Conservation (phyloP, 2,329 filamentous ascomycete genomes). For the Cercospora sp. region DNA sequence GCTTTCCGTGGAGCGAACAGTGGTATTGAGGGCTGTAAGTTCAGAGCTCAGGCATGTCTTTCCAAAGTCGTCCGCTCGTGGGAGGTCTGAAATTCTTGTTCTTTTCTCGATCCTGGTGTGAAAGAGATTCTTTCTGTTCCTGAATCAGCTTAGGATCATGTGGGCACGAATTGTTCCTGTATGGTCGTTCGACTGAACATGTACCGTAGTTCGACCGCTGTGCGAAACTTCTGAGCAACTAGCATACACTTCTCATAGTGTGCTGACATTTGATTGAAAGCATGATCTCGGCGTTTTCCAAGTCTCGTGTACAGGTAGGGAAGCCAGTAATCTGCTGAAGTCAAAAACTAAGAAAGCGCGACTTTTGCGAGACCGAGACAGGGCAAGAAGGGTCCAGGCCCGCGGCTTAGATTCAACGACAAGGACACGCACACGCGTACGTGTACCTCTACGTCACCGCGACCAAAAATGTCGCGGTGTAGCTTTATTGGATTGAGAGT, state of each 20-base stretch:
- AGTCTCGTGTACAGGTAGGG: too few relatives aligned
- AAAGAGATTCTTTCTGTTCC: background rate
- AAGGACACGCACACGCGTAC: conserved; percentile 8
- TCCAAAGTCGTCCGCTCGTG: too few relatives aligned
- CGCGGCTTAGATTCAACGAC: background rate
- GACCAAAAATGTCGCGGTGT: background rate
- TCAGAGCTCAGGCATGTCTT: too few relatives aligned
- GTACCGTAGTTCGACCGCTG: background rate
- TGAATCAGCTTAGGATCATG: background rate
- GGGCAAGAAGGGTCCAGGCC: background rate
- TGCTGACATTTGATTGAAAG: background rate
- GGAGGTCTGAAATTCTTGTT: background rate
- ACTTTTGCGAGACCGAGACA: background rate
- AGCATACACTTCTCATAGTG: background rate
- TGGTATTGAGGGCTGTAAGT: too few relatives aligned
- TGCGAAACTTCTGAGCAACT: background rate
- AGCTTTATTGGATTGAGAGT: background rate
- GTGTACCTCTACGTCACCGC: conserved; percentile 17
- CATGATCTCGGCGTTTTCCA: background rate
- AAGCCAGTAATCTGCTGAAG: background rate
- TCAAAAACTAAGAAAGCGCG: background rate
- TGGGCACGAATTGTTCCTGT: background rate
- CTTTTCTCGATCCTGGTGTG: background rate
- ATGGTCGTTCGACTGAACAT: background rate
- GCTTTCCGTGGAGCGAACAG: background rate